Conservation (phyloP, 257 asterid species). For the Rhazya stricta region DNA sequence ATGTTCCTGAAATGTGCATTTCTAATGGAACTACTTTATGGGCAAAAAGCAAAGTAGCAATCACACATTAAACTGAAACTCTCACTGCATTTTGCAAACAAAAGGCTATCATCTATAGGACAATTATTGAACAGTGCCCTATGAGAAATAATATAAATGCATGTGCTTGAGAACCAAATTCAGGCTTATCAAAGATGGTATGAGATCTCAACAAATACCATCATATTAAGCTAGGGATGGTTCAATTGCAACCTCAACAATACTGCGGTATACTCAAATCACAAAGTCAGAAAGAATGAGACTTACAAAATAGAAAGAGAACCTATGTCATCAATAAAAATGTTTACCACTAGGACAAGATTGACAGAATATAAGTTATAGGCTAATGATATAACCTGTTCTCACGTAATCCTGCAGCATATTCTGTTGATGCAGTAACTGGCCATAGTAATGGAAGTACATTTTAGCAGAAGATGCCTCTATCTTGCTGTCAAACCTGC, state of each 20-base stretch:
- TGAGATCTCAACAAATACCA: background rate
- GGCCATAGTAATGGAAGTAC: constrained; percentile 99
- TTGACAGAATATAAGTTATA: background rate
- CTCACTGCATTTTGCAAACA: background rate
- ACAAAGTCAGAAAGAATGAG: background rate
- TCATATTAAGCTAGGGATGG: background rate
- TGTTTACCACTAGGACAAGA: constrained; percentile 1
- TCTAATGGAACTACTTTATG: constrained; percentile 19
- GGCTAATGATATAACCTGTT: constrained; percentile 50
- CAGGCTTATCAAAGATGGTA: background rate
- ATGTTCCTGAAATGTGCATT: constrained; percentile 62
- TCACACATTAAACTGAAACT: background rate
- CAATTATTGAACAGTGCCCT: background rate
- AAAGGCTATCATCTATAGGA: background rate
- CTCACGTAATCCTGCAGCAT: constrained; percentile 99
- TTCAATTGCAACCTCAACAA: background rate
- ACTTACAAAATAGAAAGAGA: background rate
- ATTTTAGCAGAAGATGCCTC: constrained; percentile 97
- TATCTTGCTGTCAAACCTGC: constrained; percentile 92
- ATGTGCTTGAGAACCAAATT: background rate
- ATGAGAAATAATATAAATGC: background rate
- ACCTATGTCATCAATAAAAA: background rate
- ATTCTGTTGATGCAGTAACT: constrained; percentile 96
- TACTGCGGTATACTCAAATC: background rate
- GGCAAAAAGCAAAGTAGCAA: background rate